Evolutionary conservation across 1,284 basidiomycete species (phyloP), one percentile per base, ranked within the genome.

Genomic region (Fistulinella cinereoalba): DNA sequence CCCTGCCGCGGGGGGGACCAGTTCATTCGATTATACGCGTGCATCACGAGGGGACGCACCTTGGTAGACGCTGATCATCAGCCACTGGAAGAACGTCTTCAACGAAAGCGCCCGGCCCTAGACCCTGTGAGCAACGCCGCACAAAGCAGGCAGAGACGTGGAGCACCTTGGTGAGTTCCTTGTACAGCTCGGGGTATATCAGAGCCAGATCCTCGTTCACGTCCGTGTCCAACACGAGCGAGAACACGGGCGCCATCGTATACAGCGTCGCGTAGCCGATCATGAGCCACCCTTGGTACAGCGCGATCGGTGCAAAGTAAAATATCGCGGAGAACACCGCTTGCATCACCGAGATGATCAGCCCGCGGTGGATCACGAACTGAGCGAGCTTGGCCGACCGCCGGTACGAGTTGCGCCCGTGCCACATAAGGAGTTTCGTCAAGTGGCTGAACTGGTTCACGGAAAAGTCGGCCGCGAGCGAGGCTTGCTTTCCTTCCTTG

Each of bases 401-500:
- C 49, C 97, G 92, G 71, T 99, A 99, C 15, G 93, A 97, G 69
- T 99, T 98, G 31, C 97, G 85, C 1, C 97, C 97, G 57, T 96
- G 92, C 92, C 92, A 96, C 25, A 99, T 80, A 11, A 99, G 83
- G 0, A 99, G 80, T 66, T 98, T 97, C 23, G 94, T 96, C 43
- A 99, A 80, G 67, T 84, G 81, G 61, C 88, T 91, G 77, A 99
- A 99, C 64, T 99, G 97, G 4, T 84, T 95, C 53, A 99, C 89
- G 4, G 92, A 96, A 62, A 99, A 99, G 68, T 99, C 97, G 12
- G 97, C 97, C 0, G 97, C 96, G 2, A 99, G 79, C 0, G 94
- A 97, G 0, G 97, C 97, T 68, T 99, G 97, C 66, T 92, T 96
- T 13, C 97, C 97, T 73, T 99, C 97, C 66, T 99, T 99, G n/a